phyloP scores from a whole-genome alignment of 2,329 filamentous ascomycete species.

The Cordyceps tenuipes region DNA sequence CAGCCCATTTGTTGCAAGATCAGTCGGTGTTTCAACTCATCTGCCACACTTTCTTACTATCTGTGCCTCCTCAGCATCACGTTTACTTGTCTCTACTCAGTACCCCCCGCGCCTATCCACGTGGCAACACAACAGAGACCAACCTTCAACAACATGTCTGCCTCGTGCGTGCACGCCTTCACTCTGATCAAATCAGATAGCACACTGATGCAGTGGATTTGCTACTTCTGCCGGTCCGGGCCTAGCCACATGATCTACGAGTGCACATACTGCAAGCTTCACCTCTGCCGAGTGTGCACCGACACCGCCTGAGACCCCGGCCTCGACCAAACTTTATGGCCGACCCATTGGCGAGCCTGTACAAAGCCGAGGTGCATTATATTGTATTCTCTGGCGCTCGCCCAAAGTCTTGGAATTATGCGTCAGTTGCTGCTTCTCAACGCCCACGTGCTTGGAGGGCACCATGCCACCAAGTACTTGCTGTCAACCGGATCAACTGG shows the following conservation, averaged over 20 bases:
- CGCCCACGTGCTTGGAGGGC: not conserved
- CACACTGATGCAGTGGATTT: slow-evolving; percentile 57
- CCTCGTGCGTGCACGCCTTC: slow-evolving; percentile 54
- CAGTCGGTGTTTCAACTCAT: not conserved
- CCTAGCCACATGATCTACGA: slow-evolving; percentile 63
- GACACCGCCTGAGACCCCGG: not conserved
- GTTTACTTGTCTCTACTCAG: not conserved
- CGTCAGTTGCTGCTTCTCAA: not conserved
- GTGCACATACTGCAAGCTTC: slow-evolving; percentile 60
- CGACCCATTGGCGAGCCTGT: not conserved
- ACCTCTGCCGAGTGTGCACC: slow-evolving; percentile 42
- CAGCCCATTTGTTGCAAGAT: not conserved
- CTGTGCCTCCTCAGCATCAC: not conserved
- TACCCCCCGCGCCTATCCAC: not conserved
- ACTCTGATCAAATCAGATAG: slow-evolving; percentile 59
- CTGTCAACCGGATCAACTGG: not conserved
- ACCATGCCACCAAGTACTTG: not conserved
- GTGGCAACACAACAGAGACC: too few species aligned
- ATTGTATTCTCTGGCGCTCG: not conserved
- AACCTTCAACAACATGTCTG: slow-evolving; percentile 34
- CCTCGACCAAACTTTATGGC: not conserved
- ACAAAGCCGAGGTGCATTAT: not conserved
- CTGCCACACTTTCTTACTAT: not conserved
- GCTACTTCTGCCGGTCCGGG: slow-evolving; percentile 54
- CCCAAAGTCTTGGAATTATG: not conserved